Base-by-base conservation (phyloP, 495 filamentous ascomycete genomes). In the Hyaloscypha variabilis region DNA sequence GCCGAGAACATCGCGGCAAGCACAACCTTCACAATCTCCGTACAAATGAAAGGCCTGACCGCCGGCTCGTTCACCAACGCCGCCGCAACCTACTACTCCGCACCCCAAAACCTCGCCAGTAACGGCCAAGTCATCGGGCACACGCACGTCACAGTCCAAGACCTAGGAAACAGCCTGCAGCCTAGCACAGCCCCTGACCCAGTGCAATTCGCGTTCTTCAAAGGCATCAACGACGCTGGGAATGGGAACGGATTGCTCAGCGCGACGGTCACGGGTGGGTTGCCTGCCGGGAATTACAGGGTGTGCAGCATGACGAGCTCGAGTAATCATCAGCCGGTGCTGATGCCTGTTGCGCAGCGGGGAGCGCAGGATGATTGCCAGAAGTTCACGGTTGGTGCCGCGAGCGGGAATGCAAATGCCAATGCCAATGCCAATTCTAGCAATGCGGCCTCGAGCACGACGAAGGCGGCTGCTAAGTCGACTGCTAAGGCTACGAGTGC, bases 261-360 rank as follows among this genome's bases (percentile, higher is more conserved):
- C 8, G 82, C 86, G 55, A 68, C 72, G 17, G 85, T 91, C 17
- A 72, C 76, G 11, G 84, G 79, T 46, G 89, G 89, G 65, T 82
- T 91, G 23, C 83, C 85, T 39, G 51, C 50, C 8, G 67, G 58
- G 13, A 58, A 62, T 24, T 91, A 89, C 75, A 84, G 89, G 65
- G 81, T 90, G 46, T 91, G 89, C 78, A 89, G 87, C 63, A 88
- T 91, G 84, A 81, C 81, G 42, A 76, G 80, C 52, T 76, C 89
- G 23, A 78, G 81, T 64, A 91, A 90, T 76, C 89, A 91, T 76
- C 89, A 91, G 75, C 89, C 89, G 56, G 89, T 91, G 13, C 69
- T 90, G 28, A 91, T 91, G 89, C 89, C 89, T 53, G 86, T 91
- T 55, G 88, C 88, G 52, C 87, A 90, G 75, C 85, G 89, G 73